These are phyloP conservation scores for Datura wrightii DNA, from an alignment of 257 asterid genomes.

Conservation along the genomic window DNA sequence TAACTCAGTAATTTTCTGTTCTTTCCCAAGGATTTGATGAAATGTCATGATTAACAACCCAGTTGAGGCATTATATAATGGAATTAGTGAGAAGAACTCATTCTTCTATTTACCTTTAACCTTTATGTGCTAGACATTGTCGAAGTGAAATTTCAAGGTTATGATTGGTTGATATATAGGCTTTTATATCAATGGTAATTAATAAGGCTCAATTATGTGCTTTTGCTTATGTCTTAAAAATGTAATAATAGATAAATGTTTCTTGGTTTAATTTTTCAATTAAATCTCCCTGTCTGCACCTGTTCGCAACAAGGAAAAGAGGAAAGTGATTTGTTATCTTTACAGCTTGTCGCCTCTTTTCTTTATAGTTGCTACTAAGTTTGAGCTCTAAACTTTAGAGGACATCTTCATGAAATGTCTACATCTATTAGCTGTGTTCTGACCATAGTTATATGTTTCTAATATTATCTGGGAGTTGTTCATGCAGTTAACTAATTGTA, in stretches of 20 bases:
- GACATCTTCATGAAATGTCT: slow-evolving; percentile 20
- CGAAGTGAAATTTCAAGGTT: slow-evolving; percentile 21
- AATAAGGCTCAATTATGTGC: background rate
- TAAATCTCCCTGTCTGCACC: background rate
- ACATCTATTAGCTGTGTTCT: slow-evolving; percentile 20
- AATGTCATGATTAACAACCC: slow-evolving; percentile 19
- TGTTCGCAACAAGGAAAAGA: background rate
- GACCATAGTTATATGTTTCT: slow-evolving; percentile 20
- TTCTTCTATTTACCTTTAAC: slow-evolving; percentile 7
- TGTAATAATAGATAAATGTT: background rate
- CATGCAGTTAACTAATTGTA: background rate
- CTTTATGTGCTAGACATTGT: slow-evolving; percentile 20
- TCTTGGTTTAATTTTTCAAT: background rate
- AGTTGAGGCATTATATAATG: background rate
- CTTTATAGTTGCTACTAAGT: background rate
- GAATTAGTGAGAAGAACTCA: slow-evolving; percentile 12
- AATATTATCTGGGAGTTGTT: slow-evolving; percentile 18
- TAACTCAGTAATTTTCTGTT: background rate
- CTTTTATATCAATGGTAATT: background rate
- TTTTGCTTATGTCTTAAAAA: background rate
- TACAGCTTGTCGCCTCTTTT: slow-evolving; percentile 7
- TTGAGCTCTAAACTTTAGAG: background rate
- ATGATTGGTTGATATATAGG: background rate
- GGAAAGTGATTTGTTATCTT: slow-evolving; percentile 28
- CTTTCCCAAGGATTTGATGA: slow-evolving; percentile 12